Evolutionary conservation across 805 yeast species (phyloP).

Genomic region (Pichia thaimueangensis): DNA sequence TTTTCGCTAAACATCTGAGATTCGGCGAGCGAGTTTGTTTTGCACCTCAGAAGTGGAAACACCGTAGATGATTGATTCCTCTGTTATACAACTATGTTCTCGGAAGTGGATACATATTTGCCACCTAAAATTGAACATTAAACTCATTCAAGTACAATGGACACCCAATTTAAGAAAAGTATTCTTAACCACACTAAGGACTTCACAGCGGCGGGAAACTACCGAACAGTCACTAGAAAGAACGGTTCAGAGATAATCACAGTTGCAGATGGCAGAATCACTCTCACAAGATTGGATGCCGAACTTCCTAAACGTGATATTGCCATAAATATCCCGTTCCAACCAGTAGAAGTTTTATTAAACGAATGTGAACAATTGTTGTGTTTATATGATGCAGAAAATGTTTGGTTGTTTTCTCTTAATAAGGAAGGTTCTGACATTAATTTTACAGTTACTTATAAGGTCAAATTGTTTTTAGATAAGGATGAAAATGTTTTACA

Average conservation of each 20-base stretch:
- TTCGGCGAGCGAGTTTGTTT: too few species aligned
- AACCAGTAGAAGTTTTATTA: conserved; percentile 20
- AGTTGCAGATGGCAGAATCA: conserved; percentile 17
- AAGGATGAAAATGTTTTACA: conserved; percentile 29
- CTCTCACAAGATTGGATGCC: conserved; percentile 15
- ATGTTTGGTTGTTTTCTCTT: conserved; percentile 18
- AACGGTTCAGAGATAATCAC: conserved; percentile 26
- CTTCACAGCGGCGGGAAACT: conserved; percentile 14
- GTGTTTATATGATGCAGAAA: conserved; percentile 21
- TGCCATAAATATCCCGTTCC: conserved; percentile 18
- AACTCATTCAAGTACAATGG: too few species aligned
- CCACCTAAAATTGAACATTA: too few species aligned
- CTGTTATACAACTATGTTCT: too few species aligned
- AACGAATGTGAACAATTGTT: conserved; percentile 24
- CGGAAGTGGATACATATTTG: too few species aligned
- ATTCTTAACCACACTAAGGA: conserved; percentile 6
- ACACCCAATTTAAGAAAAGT: neutral
- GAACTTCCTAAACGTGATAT: neutral
- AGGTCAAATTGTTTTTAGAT: conserved; percentile 10
- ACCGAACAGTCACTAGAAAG: conserved; percentile 21
- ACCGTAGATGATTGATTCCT: too few species aligned
- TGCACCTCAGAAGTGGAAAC: too few species aligned
- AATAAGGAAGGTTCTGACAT: conserved; percentile 18
- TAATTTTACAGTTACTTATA: conserved; percentile 9
- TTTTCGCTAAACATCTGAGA: too few species aligned